Evolutionary conservation across 2,329 filamentous ascomycete genomes (phyloP), one percentile per base, ranked within the genome.

Genomic region (Ophiocordyceps unilateralis): DNA sequence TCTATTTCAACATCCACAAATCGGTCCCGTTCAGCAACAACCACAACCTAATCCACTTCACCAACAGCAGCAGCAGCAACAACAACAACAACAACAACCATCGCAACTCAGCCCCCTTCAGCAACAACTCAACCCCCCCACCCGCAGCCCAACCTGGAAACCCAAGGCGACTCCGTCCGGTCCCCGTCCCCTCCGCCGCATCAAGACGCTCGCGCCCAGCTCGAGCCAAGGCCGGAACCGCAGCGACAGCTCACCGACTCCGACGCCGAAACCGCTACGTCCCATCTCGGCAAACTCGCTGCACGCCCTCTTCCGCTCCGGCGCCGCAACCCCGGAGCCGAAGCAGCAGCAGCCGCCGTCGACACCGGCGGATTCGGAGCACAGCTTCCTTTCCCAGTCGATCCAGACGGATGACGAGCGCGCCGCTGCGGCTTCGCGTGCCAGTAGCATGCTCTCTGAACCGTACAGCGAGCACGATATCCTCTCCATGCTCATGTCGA

Each of bases 391-490:
- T 2, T 8, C n/a, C 3, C n/a, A 36, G 9, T 36, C 32, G 7
- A 10, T 36, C 11, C 32, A 19, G 7, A 36, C n/a, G n/a, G 32
- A 36, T 36, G n/a, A 36, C 4, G 32, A 36, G 9, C 9, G 12
- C 9, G 9, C 24, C 24, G 4, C 24, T 26, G 12, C n/a, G n/a
- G n/a, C n/a, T n/a, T n/a, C n/a, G n/a, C 24, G 4, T 26, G 24
- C 12, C 24, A 12, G 7, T 26, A 26, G 24, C 24, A 26, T 26
- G 24, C 24, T 26, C 4, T 36, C 32, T 19, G 32, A 36, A 5
- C 6, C 58, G 0, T 60, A 55, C 36, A 55, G 55, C 39, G 59
- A 62, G 41, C 48, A 53, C 4, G 58, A 63, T 5, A 53, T 63
- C 41, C 26, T 62, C 20, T 51, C 53, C 2, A 47, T 62, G 17